Conservation (phyloP, 164 flowering plant species). For the Vitis rotundifolia region DNA sequence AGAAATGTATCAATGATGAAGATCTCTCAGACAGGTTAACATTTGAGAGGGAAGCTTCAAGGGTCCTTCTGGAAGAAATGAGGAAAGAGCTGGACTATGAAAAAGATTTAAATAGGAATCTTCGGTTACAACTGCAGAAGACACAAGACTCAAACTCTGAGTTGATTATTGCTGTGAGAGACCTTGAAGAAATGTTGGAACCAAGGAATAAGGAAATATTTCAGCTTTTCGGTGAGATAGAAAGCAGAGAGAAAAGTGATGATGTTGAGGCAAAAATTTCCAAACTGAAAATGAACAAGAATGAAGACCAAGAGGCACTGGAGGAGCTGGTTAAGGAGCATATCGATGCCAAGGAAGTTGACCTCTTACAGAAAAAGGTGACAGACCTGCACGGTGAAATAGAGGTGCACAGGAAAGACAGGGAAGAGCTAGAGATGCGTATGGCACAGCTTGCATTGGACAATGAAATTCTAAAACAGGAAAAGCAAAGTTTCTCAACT, state of each 20-base stretch:
- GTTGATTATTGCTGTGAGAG: conserved; percentile 39
- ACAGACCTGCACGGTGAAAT: conserved; percentile 29
- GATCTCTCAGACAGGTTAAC: conserved; percentile 13
- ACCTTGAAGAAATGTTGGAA: conserved; percentile 40
- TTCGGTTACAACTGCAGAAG: conserved; percentile 41
- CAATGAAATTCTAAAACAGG: conserved; percentile 29
- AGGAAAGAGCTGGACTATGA: conserved; percentile 36
- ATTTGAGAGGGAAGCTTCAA: conserved; percentile 21
- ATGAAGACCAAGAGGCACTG: not conserved
- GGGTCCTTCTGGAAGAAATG: conserved; percentile 23
- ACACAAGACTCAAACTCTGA: conserved; percentile 43
- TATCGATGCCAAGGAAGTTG: conserved; percentile 20
- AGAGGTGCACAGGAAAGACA: conserved; percentile 25
- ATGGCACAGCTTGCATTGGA: conserved; percentile 29
- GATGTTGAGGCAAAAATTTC: conserved; percentile 5
- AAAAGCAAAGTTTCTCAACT: conserved; percentile 24
- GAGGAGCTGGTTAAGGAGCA: conserved; percentile 7
- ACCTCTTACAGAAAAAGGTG: conserved; percentile 23
- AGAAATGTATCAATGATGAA: conserved; percentile 14
- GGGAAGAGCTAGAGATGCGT: conserved; percentile 29
- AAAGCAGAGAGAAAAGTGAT: conserved; percentile 10
- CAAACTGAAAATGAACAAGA: not conserved
- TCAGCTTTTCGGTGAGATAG: conserved; percentile 17
- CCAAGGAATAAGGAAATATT: conserved; percentile 27
- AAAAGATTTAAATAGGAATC: conserved; percentile 28